Evolutionary conservation across 2,329 filamentous ascomycete species (phyloP).

Genomic region (Orbilia quercus): DNA sequence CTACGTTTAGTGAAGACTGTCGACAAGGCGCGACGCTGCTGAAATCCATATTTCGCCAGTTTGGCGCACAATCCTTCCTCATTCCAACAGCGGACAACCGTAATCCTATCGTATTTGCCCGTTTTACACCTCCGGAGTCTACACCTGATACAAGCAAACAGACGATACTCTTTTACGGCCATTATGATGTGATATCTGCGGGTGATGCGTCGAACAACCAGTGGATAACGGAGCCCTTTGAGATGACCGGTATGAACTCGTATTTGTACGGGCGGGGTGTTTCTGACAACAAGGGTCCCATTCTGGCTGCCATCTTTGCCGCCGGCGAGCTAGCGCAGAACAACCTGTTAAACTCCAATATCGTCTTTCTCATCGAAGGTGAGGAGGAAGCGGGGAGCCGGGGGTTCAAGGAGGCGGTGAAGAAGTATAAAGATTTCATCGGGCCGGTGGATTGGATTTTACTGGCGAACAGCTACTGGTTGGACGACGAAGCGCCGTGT

Average conservation of each 20-base stretch:
- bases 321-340: constrained; percentile 87
- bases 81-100: constrained; percentile 81
- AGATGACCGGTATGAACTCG: constrained; percentile 87
- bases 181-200: constrained; percentile 96
- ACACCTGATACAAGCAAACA: constrained; percentile 71
- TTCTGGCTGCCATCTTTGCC: constrained; percentile 91
- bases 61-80: constrained; percentile 89
- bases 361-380: constrained; percentile 94
- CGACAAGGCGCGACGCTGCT: constrained; percentile 91
- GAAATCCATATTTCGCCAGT: constrained; percentile 87
- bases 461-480: constrained; percentile 97
- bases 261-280: constrained; percentile 96
- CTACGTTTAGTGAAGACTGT: constrained; percentile 89
- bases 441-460: constrained; percentile 94
- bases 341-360: constrained; percentile 85
- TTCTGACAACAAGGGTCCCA: constrained; percentile 96
- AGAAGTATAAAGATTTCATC: constrained; percentile 82
- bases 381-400: constrained; percentile 95
- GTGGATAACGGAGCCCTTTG: constrained; percentile 89
- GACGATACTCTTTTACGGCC: constrained; percentile 94
- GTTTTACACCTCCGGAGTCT: constrained; percentile 74
- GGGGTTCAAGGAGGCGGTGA: constrained; percentile 86
- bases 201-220: constrained; percentile 73
- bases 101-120: constrained; percentile 93
- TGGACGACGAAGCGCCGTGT: constrained; percentile 94